These are phyloP conservation scores for Cardamine resedifolia DNA, from an alignment of 345 rosid genomes.

Conservation along the genomic window DNA sequence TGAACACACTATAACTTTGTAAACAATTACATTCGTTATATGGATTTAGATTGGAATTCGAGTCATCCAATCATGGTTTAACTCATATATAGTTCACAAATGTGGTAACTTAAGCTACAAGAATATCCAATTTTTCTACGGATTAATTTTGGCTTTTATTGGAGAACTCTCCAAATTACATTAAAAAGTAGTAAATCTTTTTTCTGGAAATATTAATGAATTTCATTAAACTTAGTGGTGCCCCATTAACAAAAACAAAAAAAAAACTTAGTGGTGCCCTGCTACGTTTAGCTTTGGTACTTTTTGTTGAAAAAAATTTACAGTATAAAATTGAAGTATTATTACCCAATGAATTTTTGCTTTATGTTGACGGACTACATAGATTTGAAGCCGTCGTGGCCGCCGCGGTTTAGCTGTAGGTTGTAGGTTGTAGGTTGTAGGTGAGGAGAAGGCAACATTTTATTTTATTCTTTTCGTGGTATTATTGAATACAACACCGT, in stretches of 20 bases:
- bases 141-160: background rate
- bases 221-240: background rate
- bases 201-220: background rate
- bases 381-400: constrained; percentile 15
- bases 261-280: background rate
- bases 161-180: background rate
- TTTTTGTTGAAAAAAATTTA: background rate
- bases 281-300: constrained; percentile 1
- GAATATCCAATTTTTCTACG: background rate
- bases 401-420: constrained; percentile 29
- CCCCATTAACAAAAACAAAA: background rate
- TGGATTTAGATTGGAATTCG: background rate
- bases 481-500: background rate
- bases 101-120: background rate
- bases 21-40: background rate
- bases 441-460: background rate
- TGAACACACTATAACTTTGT: background rate
- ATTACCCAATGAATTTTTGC: constrained; percentile 6
- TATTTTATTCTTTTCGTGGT: background rate
- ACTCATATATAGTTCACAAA: background rate
- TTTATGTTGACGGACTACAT: constrained; percentile 4
- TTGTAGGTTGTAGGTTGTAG: no score
- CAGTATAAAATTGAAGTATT: background rate
- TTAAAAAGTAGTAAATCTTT: background rate
- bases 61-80: background rate